Evolutionary conservation across 306 rosid genomes (phyloP).

Genomic region (Castanopsis chinensis): DNA sequence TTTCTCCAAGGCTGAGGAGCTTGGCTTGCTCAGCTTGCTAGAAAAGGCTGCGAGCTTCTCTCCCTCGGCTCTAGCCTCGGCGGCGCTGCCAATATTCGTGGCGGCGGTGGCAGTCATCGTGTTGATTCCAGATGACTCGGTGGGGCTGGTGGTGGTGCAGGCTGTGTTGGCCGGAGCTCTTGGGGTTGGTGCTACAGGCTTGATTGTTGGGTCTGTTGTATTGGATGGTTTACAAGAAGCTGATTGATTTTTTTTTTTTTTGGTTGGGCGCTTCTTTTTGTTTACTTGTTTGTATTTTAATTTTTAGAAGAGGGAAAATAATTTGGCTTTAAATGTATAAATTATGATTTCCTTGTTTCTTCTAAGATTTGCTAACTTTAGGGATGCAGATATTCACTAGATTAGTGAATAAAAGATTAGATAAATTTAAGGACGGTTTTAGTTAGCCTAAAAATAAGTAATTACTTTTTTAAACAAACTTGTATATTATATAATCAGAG

Average conservation of each 20-base stretch:
- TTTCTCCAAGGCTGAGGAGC: slow-evolving; percentile 84
- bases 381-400: neutral
- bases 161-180: slow-evolving; percentile 59
- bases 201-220: slow-evolving; percentile 73
- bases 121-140: slow-evolving; percentile 80
- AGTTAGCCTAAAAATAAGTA: too few species aligned
- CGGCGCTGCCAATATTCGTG: slow-evolving; percentile 58
- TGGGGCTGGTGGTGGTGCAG: slow-evolving; percentile 55
- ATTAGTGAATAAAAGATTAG: neutral
- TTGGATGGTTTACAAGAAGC: slow-evolving; percentile 87
- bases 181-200: slow-evolving; percentile 61
- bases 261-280: neutral
- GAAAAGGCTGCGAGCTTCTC: slow-evolving; percentile 50
- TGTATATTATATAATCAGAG: too few species aligned
- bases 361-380: neutral
- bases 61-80: slow-evolving; percentile 74
- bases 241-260: slow-evolving; percentile 41
- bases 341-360: neutral
- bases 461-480: too few species aligned
- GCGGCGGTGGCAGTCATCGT: slow-evolving; percentile 63
- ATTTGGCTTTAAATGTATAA: neutral
- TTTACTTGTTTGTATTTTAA: neutral
- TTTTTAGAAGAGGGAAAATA: neutral
- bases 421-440: neutral
- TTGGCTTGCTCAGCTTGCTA: slow-evolving; percentile 81